phyloP scores from a whole-genome alignment of 2,329 filamentous ascomycete species.

The Stenocarpella maydis region DNA sequence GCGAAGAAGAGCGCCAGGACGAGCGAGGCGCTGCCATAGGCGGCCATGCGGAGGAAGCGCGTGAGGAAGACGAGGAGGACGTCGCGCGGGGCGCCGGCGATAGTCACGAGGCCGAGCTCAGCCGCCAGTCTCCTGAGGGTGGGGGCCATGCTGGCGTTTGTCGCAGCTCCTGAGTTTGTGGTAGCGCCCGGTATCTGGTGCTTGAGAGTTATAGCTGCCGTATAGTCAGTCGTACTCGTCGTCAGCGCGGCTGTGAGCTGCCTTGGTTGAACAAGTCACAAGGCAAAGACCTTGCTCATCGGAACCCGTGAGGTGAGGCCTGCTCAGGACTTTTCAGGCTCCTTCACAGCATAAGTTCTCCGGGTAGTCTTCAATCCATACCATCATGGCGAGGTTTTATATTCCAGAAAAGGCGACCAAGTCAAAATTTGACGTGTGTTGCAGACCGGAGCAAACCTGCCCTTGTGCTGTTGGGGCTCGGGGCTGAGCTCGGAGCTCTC shows the following conservation, averaged over 20 bases:
- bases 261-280: neutral
- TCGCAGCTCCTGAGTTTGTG: too few relatives aligned
- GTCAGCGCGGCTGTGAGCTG: neutral
- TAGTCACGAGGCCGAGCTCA: constrained; percentile 56
- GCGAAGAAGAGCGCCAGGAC: constrained; percentile 65
- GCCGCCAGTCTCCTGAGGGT: constrained; percentile 34
- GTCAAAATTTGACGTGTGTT: neutral
- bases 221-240: too few relatives aligned
- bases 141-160: constrained; percentile 20
- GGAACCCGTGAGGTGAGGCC: neutral
- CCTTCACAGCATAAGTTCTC: neutral
- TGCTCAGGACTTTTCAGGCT: neutral
- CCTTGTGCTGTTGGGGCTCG: neutral
- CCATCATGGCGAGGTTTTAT: neutral
- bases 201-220: neutral
- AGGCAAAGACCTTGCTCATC: neutral
- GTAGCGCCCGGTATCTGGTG: neutral
- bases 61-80: constrained; percentile 65
- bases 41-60: constrained; percentile 69
- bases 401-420: neutral
- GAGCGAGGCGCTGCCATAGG: constrained; percentile 67
- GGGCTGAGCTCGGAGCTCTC: constrained; percentile 1
- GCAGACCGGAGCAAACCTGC: neutral
- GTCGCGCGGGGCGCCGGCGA: constrained; percentile 54
- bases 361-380: neutral